Conservation (phyloP, 148 eudicot genomes). For the Vaccinium macrocarpon region DNA sequence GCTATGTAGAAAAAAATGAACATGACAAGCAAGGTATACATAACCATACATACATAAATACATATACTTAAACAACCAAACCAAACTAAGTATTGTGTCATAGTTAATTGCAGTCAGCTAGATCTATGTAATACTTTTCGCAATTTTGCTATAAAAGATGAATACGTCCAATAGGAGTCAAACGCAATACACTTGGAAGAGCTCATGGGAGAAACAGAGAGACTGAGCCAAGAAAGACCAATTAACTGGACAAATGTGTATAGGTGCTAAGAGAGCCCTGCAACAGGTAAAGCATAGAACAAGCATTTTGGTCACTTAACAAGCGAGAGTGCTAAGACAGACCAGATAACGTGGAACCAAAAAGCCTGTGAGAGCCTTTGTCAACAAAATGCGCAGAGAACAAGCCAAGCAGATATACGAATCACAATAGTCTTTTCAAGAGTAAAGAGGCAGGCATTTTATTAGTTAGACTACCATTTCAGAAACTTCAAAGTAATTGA, state of each 20-base stretch:
- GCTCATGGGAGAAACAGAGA: background rate
- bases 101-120: background rate
- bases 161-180: background rate
- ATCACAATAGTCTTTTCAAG: background rate
- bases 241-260: background rate
- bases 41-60: background rate
- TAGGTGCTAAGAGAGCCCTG: background rate
- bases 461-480: background rate
- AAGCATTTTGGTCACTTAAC: background rate
- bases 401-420: background rate
- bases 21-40: background rate
- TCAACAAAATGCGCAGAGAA: background rate
- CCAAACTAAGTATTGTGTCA: background rate
- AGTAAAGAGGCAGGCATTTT: background rate
- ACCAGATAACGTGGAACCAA: background rate
- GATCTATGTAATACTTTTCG: background rate
- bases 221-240: background rate
- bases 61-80: background rate
- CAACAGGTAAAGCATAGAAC: background rate
- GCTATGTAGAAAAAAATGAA: background rate
- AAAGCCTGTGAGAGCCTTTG: background rate
- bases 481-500: background rate
- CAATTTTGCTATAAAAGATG: background rate
- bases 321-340: background rate
- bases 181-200: background rate